Percentiles rank a stretch among this genome's conserved stretches.
These are phyloP conservation scores for Yamadazyma sp. DNA, from an alignment of 1,139 yeast species.

Conservation along the genomic window DNA sequence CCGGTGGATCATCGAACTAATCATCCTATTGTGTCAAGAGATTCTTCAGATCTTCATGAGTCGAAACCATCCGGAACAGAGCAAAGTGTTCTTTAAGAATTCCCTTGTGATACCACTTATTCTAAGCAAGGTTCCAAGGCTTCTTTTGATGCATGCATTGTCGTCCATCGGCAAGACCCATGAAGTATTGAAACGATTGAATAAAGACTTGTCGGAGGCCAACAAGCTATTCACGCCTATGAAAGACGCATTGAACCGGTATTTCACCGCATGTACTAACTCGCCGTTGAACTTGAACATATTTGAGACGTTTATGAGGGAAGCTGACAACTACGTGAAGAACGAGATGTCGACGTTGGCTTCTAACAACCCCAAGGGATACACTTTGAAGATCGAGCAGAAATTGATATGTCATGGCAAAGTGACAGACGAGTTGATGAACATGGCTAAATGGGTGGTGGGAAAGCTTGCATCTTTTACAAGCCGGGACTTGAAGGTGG, in stretches of 20 bases:
- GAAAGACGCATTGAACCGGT: conserved; percentile 52
- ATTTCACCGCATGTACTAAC: conserved; percentile 51
- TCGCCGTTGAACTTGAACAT: conserved; percentile 58
- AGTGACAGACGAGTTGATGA: conserved; percentile 46
- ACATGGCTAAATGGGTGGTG: conserved; percentile 29
- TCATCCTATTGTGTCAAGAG: conserved; percentile 68
- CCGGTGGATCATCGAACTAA: conserved; percentile 77
- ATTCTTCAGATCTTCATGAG: conserved; percentile 41
- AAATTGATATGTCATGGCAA: conserved; percentile 63
- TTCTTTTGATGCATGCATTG: conserved; percentile 66
- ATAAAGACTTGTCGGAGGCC: conserved; percentile 41
- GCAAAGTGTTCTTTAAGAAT: conserved; percentile 28
- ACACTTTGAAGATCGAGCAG: conserved; percentile 56
- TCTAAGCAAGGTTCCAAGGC: conserved; percentile 68
- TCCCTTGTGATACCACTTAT: conserved; percentile 52
- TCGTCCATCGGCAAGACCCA: conserved; percentile 70
- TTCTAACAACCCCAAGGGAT: conserved; percentile 29
- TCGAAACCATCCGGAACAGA: conserved; percentile 20
- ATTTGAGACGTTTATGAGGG: conserved; percentile 64
- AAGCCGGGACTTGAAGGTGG: conserved; percentile 40
- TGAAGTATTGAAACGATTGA: conserved; percentile 50
- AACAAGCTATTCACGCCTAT: conserved; percentile 51
- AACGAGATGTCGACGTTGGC: conserved; percentile 27
- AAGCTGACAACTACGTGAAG: conserved; percentile 38
- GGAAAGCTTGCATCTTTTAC: conserved; percentile 35